Evolutionary conservation across 179 eudicot genomes (phyloP).

Genomic region (Drosera spatulata): DNA sequence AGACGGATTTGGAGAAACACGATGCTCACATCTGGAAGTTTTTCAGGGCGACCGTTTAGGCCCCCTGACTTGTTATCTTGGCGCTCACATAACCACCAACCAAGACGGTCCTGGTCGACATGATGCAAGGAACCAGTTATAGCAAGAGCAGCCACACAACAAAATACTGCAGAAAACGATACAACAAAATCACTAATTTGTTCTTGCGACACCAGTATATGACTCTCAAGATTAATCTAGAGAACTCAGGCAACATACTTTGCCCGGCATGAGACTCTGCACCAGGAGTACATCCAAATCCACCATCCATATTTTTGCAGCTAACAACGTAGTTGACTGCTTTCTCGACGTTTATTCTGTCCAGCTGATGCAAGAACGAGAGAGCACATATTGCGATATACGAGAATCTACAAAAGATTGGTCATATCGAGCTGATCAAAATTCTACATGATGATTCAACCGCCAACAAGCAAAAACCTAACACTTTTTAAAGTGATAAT

Average conservation of each 20-base stretch:
- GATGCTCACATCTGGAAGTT: constrained; percentile 81
- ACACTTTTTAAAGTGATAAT: too few relatives aligned
- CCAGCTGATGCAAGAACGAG: constrained; percentile 59
- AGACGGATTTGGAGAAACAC: neutral
- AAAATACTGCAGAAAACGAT: constrained; percentile 50
- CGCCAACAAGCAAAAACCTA: too few relatives aligned
- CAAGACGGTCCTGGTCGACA: constrained; percentile 93
- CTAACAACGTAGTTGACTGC: constrained; percentile 80
- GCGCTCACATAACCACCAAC: constrained; percentile 98
- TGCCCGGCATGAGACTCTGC: constrained; percentile 96
- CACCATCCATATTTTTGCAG: constrained; percentile 93
- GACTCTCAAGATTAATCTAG: too few relatives aligned
- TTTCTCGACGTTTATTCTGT: constrained; percentile 71
- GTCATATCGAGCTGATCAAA: too few relatives aligned
- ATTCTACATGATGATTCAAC: too few relatives aligned
- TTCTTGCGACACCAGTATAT: too few relatives aligned
- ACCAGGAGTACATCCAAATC: constrained; percentile 96
- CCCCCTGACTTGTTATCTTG: constrained; percentile 83
- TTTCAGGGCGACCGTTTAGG: constrained; percentile 79
- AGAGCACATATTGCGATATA: constrained; percentile 80
- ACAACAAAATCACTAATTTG: too few relatives aligned
- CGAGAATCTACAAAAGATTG: constrained; percentile 48
- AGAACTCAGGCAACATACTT: constrained; percentile 31
- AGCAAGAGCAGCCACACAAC: constrained; percentile 93
- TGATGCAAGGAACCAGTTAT: constrained; percentile 78